Conservation (phyloP, 208 protist species). For the Acanthamoeba royreba region DNA sequence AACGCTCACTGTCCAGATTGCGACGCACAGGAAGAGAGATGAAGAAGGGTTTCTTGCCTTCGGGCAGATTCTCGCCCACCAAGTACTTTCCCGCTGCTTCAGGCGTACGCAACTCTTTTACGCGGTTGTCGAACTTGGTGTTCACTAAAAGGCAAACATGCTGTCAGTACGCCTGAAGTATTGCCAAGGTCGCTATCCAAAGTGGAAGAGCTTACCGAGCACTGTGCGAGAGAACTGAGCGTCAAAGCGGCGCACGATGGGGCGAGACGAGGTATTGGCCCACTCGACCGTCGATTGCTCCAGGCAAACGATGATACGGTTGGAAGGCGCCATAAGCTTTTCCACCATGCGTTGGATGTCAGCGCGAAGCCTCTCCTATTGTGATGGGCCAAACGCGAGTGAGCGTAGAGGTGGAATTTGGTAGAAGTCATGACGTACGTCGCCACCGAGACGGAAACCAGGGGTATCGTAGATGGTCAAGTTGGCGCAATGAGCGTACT, state of each 20-base stretch:
- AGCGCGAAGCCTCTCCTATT: background rate
- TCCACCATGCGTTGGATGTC: conserved; percentile 38
- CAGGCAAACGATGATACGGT: conserved; percentile 73
- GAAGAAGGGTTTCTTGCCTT: conserved; percentile 68
- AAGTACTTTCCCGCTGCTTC: conserved; percentile 69
- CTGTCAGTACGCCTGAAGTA: background rate
- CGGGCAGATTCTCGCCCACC: conserved; percentile 53
- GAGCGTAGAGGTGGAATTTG: conserved; percentile 59
- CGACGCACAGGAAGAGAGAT: conserved; percentile 64
- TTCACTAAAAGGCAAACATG: conserved; percentile 52
- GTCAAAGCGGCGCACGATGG: conserved; percentile 67
- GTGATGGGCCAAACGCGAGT: background rate
- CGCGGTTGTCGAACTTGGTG: conserved; percentile 78
- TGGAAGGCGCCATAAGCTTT: conserved; percentile 60
- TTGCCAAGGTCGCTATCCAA: too few relatives aligned
- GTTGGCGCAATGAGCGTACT: conserved; percentile 73
- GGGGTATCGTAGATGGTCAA: conserved; percentile 74
- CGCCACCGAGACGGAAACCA: conserved; percentile 69
- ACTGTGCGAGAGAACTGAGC: conserved; percentile 64
- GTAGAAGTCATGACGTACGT: conserved; percentile 51
- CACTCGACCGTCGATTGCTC: conserved; percentile 78
- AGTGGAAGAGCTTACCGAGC: background rate
- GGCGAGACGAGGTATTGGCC: conserved; percentile 70
- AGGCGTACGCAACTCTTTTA: conserved; percentile 65
- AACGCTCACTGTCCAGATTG: conserved; percentile 58